Conservation (phyloP, 2,329 filamentous ascomycete species). For the Penicillium corylophilum region DNA sequence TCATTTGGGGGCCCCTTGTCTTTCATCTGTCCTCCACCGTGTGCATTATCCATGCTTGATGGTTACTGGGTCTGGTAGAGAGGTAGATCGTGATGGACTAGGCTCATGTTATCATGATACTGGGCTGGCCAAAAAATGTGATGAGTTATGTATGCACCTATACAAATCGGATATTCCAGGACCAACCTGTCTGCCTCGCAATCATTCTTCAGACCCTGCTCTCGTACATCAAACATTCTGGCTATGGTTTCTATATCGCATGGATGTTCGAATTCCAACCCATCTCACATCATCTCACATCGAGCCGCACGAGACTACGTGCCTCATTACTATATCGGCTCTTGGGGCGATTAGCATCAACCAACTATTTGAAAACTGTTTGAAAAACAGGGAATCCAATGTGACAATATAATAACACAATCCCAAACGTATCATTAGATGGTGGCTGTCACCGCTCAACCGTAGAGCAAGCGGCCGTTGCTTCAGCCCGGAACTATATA, state of each 20-base stretch:
- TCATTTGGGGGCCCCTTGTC: slow-evolving; percentile 18
- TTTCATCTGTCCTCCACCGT: slow-evolving; percentile 18
- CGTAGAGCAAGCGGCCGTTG: slow-evolving; percentile 9
- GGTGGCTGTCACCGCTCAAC: slow-evolving; percentile 7
- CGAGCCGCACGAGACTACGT: background rate
- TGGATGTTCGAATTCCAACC: background rate
- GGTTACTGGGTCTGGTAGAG: slow-evolving; percentile 20
- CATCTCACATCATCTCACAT: background rate
- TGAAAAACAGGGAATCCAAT: too few relatives aligned
- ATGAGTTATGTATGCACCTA: slow-evolving; percentile 27
- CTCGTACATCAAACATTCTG: background rate
- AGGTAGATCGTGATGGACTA: slow-evolving; percentile 21
- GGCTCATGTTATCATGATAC: slow-evolving; percentile 21
- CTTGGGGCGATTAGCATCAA: background rate
- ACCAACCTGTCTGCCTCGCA: background rate
- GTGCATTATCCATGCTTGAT: slow-evolving; percentile 20
- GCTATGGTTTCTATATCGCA: background rate
- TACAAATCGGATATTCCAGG: slow-evolving; percentile 21
- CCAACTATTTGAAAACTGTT: too few relatives aligned
- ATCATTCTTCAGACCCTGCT: background rate
- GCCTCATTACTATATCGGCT: background rate
- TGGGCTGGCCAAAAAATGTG: slow-evolving; percentile 25
- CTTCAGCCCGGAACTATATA: slow-evolving; percentile 22
- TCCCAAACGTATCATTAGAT: slow-evolving; percentile 19
- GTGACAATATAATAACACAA: background rate